Evolutionary conservation across 768 basidiomycete genomes (phyloP).

Genomic region (Sistotremastrum suecicum): DNA sequence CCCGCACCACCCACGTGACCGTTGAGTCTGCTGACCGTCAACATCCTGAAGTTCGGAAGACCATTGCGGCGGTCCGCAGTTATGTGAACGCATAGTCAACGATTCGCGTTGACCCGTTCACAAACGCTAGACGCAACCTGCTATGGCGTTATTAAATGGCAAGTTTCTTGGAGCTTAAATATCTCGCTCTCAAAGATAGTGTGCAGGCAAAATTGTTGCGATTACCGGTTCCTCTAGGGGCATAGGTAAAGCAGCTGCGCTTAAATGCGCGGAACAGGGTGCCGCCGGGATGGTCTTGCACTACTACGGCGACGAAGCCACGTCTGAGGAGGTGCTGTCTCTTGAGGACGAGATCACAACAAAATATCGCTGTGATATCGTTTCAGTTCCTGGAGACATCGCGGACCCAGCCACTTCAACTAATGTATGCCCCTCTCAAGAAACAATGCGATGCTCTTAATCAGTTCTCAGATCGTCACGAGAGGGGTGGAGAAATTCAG

Average conservation of each 20-base stretch:
- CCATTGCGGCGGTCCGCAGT: too few species aligned
- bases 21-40: too few species aligned
- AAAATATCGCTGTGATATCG: slow-evolving; percentile 23
- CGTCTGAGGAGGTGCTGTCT: slow-evolving; percentile 31
- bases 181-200: not conserved
- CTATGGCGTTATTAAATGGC: too few species aligned
- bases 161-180: too few species aligned
- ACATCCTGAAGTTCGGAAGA: too few species aligned
- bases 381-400: slow-evolving; percentile 53
- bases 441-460: not conserved
- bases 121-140: too few species aligned
- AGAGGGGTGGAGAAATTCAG: slow-evolving; percentile 45
- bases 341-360: slow-evolving; percentile 33
- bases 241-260: slow-evolving; percentile 56
- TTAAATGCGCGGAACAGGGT: slow-evolving; percentile 51
- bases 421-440: slow-evolving; percentile 24
- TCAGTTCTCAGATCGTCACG: slow-evolving; percentile 38
- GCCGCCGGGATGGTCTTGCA: slow-evolving; percentile 52
- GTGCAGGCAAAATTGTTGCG: slow-evolving; percentile 41
- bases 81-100: too few species aligned
- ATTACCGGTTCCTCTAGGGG: slow-evolving; percentile 66
- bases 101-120: too few species aligned
- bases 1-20: too few species aligned
- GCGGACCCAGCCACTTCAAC: slow-evolving; percentile 38
- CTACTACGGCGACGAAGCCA: slow-evolving; percentile 46